phyloP scores from a whole-genome alignment of 202 grass and related monocot genomes.

The Musa balbisiana region DNA sequence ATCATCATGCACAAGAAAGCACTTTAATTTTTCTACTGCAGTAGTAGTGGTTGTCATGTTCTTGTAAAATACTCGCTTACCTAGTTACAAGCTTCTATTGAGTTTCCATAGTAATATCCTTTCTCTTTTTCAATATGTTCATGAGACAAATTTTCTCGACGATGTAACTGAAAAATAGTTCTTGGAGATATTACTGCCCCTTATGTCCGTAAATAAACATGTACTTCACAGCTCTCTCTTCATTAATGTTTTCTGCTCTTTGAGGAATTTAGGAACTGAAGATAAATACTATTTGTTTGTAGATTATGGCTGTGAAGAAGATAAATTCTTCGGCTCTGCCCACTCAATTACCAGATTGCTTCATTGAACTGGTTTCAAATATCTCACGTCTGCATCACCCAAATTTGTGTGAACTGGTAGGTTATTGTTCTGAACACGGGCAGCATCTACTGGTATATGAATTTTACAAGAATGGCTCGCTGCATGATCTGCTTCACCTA shows the following conservation, averaged over 20 bases:
- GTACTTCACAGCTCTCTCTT: not conserved
- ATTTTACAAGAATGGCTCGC: slow-evolving; percentile 63
- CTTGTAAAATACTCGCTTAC: not conserved
- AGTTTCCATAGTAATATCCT: too few species aligned
- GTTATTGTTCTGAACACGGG: slow-evolving; percentile 87
- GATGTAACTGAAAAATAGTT: not conserved
- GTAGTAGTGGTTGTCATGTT: not conserved
- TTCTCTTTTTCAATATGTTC: too few species aligned
- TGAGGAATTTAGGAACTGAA: not conserved
- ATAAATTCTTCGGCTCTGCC: slow-evolving; percentile 61
- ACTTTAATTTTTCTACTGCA: not conserved
- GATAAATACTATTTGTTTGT: not conserved
- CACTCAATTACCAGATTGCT: slow-evolving; percentile 55
- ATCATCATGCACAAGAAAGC: not conserved
- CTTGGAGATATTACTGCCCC: not conserved
- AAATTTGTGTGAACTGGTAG: slow-evolving; percentile 60
- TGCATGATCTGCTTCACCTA: slow-evolving; percentile 61
- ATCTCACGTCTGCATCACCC: slow-evolving; percentile 79
- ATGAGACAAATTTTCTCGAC: too few species aligned
- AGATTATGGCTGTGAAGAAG: slow-evolving; percentile 86
- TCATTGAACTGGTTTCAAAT: slow-evolving; percentile 61
- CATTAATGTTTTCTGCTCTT: not conserved
- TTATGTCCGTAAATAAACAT: not conserved
- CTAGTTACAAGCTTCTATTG: not conserved
- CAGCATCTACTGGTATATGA: slow-evolving; percentile 76